A percentile compares a stretch with the other conserved stretches of the same genome.
phyloP scores from a whole-genome alignment of 2,329 filamentous ascomycete species.

The Beauveria bassiana region DNA sequence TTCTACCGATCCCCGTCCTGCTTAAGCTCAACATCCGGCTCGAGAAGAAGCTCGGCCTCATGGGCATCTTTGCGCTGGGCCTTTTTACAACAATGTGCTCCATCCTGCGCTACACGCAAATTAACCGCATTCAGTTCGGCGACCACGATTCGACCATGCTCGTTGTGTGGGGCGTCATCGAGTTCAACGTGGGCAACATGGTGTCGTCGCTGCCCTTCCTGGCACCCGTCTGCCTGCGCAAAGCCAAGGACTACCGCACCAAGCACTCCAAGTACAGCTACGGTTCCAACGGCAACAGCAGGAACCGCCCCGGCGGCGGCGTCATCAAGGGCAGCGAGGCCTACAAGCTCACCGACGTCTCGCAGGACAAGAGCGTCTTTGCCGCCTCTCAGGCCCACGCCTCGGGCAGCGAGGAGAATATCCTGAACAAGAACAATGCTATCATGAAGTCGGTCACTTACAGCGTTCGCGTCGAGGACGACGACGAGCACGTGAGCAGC shows the following conservation, averaged over 20 bases:
- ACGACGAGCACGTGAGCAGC: not conserved
- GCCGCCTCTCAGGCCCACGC: slow-evolving; percentile 18
- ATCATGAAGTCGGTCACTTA: slow-evolving; percentile 37
- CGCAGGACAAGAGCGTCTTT: slow-evolving; percentile 24
- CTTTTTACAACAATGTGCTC: slow-evolving; percentile 49
- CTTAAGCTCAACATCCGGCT: slow-evolving; percentile 39
- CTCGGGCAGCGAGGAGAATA: slow-evolving; percentile 32
- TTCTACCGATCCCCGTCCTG: slow-evolving; percentile 43
- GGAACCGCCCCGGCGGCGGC: slow-evolving; percentile 15
- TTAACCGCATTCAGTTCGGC: slow-evolving; percentile 39
- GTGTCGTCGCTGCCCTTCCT: slow-evolving; percentile 39
- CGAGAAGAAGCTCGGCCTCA: slow-evolving; percentile 42
- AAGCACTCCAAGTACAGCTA: slow-evolving; percentile 26
- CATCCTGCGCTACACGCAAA: slow-evolving; percentile 43
- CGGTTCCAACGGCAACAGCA: slow-evolving; percentile 20
- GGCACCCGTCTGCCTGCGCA: slow-evolving; percentile 34
- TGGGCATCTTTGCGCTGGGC: slow-evolving; percentile 44
- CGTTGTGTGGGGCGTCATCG: slow-evolving; percentile 48
- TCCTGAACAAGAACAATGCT: slow-evolving; percentile 24
- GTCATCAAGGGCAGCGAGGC: slow-evolving; percentile 21
- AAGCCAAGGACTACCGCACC: slow-evolving; percentile 33
- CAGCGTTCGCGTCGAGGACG: slow-evolving; percentile 30
- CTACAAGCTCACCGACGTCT: slow-evolving; percentile 33
- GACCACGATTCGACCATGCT: slow-evolving; percentile 50
- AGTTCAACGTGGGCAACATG: slow-evolving; percentile 48